phyloP scores from a whole-genome alignment of 2,329 filamentous ascomycete species.

The Blumeriella jaapii region DNA sequence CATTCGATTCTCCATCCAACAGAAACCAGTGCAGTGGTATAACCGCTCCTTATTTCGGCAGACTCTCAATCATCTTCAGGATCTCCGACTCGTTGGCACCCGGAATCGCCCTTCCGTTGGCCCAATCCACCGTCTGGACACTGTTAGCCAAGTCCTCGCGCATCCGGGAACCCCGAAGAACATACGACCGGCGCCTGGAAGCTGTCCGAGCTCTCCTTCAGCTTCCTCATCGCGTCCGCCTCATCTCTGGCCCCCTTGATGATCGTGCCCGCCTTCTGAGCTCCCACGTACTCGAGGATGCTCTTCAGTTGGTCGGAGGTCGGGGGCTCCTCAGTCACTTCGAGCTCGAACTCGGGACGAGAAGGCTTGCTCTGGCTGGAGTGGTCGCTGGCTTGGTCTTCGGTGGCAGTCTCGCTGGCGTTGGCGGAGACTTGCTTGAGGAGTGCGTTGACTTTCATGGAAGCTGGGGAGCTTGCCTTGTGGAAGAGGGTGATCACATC shows the following conservation, averaged over 20 bases:
- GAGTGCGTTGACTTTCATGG: slow-evolving; percentile 59
- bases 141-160: slow-evolving; percentile 18
- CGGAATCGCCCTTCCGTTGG: slow-evolving; percentile 68
- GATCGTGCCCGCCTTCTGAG: slow-evolving; percentile 47
- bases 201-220: slow-evolving; percentile 55
- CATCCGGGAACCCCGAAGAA: slow-evolving; percentile 15
- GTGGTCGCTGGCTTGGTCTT: slow-evolving; percentile 63
- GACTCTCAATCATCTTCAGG: slow-evolving; percentile 60
- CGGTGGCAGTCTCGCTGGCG: slow-evolving; percentile 53
- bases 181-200: slow-evolving; percentile 72
- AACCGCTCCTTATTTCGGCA: slow-evolving; percentile 28
- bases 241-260: slow-evolving; percentile 63
- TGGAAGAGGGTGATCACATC: slow-evolving; percentile 97
- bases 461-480: slow-evolving; percentile 62
- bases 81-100: slow-evolving; percentile 84
- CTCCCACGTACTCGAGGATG: slow-evolving; percentile 73
- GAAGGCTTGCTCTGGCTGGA: slow-evolving; percentile 41
- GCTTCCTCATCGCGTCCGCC: slow-evolving; percentile 67
- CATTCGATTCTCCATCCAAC: neutral
- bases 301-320: slow-evolving; percentile 74
- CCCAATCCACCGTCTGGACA: slow-evolving; percentile 71
- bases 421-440: slow-evolving; percentile 71
- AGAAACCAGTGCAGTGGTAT: slow-evolving; percentile 7
- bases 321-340: slow-evolving; percentile 68
- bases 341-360: slow-evolving; percentile 67